phyloP scores from a whole-genome alignment of 1,284 basidiomycete genomes.

The Naganishia sp. region DNA sequence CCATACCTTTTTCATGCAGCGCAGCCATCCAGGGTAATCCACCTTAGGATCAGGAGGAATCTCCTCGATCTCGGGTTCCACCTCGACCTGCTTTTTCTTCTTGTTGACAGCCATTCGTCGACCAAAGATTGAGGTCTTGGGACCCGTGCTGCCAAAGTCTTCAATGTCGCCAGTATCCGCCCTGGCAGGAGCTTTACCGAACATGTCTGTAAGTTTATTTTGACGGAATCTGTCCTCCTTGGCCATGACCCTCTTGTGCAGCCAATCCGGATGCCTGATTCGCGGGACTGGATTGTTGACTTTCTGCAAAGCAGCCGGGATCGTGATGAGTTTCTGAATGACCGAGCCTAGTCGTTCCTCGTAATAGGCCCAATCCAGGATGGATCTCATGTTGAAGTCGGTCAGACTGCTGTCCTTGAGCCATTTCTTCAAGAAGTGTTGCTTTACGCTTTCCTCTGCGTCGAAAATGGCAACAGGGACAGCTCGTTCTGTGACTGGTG shows the following conservation, averaged over 20 bases:
- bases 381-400: constrained; percentile 88
- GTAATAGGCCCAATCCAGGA: constrained; percentile 98
- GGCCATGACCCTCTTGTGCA: constrained; percentile 84
- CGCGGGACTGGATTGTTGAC: constrained; percentile 95
- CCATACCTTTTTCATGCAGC: constrained; percentile 80
- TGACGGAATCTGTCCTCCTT: constrained; percentile 96
- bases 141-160: constrained; percentile 59
- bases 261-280: constrained; percentile 96
- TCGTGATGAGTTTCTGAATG: constrained; percentile 98
- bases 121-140: constrained; percentile 25
- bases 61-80: constrained; percentile 39
- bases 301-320: constrained; percentile 97
- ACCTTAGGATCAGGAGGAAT: constrained; percentile 61
- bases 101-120: constrained; percentile 60
- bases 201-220: constrained; percentile 96
- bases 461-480: constrained; percentile 99
- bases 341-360: constrained; percentile 97
- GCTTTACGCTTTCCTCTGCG: constrained; percentile 86
- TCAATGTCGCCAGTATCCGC: constrained; percentile 62
- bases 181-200: constrained; percentile 60
- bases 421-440: constrained; percentile 92
- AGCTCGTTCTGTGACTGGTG: constrained; percentile 95
- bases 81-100: constrained; percentile 57
- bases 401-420: constrained; percentile 86
- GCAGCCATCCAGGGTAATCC: constrained; percentile 79